phyloP scores from a whole-genome alignment of 768 basidiomycete genomes.

The Gautieria morchelliformis region DNA sequence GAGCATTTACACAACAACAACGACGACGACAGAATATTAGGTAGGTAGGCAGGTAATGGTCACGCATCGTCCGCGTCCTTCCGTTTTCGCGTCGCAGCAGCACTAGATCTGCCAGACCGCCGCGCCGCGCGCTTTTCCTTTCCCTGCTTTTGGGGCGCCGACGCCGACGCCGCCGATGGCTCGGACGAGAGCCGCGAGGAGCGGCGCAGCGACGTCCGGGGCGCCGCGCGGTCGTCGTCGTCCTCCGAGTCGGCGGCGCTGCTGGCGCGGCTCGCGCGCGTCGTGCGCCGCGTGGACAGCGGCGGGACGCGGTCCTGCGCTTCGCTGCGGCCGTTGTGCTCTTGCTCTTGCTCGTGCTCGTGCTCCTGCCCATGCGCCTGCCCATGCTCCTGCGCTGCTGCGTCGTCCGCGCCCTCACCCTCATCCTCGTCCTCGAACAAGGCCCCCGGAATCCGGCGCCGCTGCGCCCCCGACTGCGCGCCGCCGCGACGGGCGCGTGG shows the following conservation, averaged over 20 bases:
- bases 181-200: not conserved
- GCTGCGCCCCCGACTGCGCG: not conserved
- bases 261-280: not conserved
- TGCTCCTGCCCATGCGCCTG: too few species aligned
- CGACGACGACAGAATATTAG: too few species aligned
- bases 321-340: too few species aligned
- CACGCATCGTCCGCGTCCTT: not conserved
- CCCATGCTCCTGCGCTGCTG: too few species aligned
- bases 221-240: not conserved
- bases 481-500: not conserved
- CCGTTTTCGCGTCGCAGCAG: not conserved
- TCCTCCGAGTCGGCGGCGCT: not conserved
- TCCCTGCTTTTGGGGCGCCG: not conserved
- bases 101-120: not conserved
- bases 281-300: not conserved
- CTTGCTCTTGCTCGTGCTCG: too few species aligned
- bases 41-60: too few species aligned
- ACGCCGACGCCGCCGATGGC: not conserved
- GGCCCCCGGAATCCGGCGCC: not conserved
- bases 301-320: slow-evolving; percentile 2
- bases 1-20: not conserved
- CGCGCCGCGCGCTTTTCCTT: not conserved
- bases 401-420: not conserved
- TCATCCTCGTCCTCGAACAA: not conserved
- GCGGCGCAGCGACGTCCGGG: not conserved